Conservation (phyloP, 805 yeast species). For the Kodamaea nitidulidarum region DNA sequence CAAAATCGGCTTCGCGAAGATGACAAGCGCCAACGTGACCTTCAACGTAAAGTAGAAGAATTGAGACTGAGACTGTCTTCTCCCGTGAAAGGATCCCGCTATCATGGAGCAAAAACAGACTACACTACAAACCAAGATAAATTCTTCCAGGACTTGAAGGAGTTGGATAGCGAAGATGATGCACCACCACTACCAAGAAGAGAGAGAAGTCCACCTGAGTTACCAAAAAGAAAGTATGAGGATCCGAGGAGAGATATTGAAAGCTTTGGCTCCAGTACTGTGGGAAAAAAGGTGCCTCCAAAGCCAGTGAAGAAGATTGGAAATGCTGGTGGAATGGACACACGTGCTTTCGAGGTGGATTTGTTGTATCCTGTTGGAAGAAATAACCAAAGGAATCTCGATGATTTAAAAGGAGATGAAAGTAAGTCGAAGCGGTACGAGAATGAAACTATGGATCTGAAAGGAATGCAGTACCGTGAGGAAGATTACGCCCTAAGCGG, state of each 20-base stretch:
- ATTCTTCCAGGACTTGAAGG: constrained; percentile 6
- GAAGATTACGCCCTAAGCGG: too few relatives aligned
- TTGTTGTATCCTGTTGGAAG: constrained; percentile 18
- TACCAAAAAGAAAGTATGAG: constrained; percentile 11
- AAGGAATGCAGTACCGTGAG: too few relatives aligned
- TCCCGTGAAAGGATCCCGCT: constrained; percentile 14
- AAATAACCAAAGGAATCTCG: neutral
- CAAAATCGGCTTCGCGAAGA: constrained; percentile 33
- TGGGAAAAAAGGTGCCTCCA: constrained; percentile 10
- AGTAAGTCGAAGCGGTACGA: neutral
- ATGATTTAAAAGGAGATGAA: neutral
- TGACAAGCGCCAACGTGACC: constrained; percentile 30
- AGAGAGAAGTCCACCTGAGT: constrained; percentile 14
- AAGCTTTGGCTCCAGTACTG: too few relatives aligned
- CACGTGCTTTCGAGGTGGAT: constrained; percentile 13
- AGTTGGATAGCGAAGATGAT: constrained; percentile 9
- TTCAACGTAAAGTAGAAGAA: constrained; percentile 30
- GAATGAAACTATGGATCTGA: too few relatives aligned
- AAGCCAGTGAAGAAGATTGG: constrained; percentile 10
- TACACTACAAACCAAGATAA: neutral
- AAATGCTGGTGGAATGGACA: too few relatives aligned
- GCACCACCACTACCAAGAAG: constrained; percentile 16
- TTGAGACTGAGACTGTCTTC: constrained; percentile 25
- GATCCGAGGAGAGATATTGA: constrained; percentile 4
- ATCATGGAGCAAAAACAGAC: neutral